phyloP scores from a whole-genome alignment of 2,329 filamentous ascomycete genomes.

The Fusarium sp. region DNA sequence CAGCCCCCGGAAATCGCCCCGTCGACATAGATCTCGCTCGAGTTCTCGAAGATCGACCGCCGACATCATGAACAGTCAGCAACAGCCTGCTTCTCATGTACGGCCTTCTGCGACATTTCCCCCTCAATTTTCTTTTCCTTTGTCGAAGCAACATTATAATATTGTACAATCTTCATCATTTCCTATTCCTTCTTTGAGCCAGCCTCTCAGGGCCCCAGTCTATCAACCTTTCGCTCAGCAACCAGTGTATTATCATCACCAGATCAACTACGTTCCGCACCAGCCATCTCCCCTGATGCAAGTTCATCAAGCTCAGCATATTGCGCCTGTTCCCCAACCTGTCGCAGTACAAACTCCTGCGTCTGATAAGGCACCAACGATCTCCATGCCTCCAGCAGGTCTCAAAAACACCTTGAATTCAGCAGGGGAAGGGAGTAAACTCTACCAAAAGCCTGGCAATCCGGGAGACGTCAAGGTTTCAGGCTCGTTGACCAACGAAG shows the following conservation, averaged over 20 bases:
- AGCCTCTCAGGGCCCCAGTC: constrained; percentile 15
- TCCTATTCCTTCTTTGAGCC: constrained; percentile 21
- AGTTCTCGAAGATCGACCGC: constrained; percentile 12
- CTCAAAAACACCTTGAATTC: neutral
- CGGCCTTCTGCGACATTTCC: constrained; percentile 34
- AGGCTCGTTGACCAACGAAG: constrained; percentile 25
- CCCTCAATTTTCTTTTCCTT: constrained; percentile 19
- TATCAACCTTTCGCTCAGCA: constrained; percentile 30
- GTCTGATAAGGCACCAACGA: neutral
- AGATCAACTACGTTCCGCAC: constrained; percentile 26
- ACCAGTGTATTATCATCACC: constrained; percentile 36
- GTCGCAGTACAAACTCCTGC: neutral
- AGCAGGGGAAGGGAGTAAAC: neutral
- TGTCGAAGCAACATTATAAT: constrained; percentile 28
- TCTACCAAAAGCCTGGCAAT: neutral
- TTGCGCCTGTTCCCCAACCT: neutral
- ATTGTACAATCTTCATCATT: constrained; percentile 24
- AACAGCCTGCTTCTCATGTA: constrained; percentile 27
- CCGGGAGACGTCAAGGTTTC: neutral
- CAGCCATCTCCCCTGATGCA: constrained; percentile 10
- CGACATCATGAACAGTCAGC: neutral
- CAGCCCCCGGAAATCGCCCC: constrained; percentile 7
- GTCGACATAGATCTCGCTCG: constrained; percentile 7
- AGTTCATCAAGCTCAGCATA: constrained; percentile 19
- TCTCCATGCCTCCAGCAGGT: neutral